phyloP scores from a whole-genome alignment of 169 alveolate species.

The Cryptosporidium meleagridis region DNA sequence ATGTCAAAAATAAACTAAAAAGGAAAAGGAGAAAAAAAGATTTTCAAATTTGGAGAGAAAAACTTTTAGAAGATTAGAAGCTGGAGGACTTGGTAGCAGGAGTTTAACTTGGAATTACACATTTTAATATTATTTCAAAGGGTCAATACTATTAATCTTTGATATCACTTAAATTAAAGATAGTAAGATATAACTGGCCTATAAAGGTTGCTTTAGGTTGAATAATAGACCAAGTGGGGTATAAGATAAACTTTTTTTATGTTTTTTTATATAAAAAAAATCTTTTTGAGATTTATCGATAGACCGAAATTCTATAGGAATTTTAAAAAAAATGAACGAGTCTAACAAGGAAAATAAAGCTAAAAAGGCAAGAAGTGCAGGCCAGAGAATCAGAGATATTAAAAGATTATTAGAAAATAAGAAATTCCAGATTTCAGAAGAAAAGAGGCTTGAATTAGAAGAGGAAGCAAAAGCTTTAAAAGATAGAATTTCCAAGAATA shows the following conservation, averaged over 20 bases:
- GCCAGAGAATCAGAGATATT: slow-evolving; percentile 42
- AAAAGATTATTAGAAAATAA: slow-evolving; percentile 21
- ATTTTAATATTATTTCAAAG: no score
- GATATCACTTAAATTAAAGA: background rate
- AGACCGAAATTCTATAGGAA: background rate
- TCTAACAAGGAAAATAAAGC: background rate
- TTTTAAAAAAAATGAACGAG: background rate
- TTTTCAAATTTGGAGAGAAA: background rate
- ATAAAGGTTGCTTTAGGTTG: no score
- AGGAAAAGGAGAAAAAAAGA: background rate
- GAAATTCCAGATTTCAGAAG: slow-evolving; percentile 25
- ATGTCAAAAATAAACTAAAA: background rate
- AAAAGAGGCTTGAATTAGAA: slow-evolving; percentile 8
- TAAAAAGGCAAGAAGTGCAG: background rate
- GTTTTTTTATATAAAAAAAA: no score
- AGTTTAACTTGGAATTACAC: background rate
- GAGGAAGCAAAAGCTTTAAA: slow-evolving; percentile 1
- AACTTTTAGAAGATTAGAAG: background rate
- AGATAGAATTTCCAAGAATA: background rate
- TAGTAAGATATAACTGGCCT: background rate
- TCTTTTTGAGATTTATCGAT: background rate
- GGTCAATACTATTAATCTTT: no score
- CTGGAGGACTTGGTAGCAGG: background rate
- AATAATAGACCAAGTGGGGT: no score
- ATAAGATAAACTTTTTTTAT: no score